phyloP scores from a whole-genome alignment of 2,329 filamentous ascomycete species.

The Arthroderma uncinatum region DNA sequence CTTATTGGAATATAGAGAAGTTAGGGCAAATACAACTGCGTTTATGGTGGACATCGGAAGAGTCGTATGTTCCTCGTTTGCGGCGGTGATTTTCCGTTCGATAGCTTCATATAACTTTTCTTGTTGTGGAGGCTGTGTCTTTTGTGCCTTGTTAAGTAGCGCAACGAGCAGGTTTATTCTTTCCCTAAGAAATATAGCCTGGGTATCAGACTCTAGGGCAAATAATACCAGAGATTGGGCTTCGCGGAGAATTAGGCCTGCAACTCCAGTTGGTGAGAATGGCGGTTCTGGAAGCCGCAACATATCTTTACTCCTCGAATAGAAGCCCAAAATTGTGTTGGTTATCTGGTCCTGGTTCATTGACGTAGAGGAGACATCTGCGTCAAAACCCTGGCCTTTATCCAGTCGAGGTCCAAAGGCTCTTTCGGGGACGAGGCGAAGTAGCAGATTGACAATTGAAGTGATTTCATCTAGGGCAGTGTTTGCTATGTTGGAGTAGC shows the following conservation, averaged over 20 bases:
- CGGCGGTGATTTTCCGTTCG: constrained; percentile 17
- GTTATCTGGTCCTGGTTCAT: constrained; percentile 38
- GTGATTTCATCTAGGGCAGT: constrained; percentile 24
- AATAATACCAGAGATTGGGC: constrained; percentile 34
- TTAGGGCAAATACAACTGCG: constrained; percentile 40
- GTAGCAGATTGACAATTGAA: constrained; percentile 45
- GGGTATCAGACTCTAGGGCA: constrained; percentile 21
- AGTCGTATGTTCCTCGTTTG: constrained; percentile 17
- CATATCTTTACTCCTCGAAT: constrained; percentile 58
- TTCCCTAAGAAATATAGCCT: constrained; percentile 40
- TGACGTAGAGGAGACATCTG: constrained; percentile 7
- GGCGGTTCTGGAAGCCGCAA: constrained; percentile 52
- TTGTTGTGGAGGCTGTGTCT: constrained; percentile 26
- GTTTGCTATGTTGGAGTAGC: constrained; percentile 11
- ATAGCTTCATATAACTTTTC: constrained; percentile 28
- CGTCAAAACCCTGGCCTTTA: neutral
- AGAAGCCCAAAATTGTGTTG: constrained; percentile 53
- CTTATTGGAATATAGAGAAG: constrained; percentile 30
- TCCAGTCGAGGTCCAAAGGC: constrained; percentile 38
- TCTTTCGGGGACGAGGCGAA: constrained; percentile 54
- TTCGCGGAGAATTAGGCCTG: constrained; percentile 54
- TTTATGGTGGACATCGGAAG: constrained; percentile 28
- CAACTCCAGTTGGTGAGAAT: constrained; percentile 45
- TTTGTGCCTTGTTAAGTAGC: constrained; percentile 31
- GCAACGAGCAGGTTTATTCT: constrained; percentile 51